Conservation (phyloP, 345 rosid species). For the Zanthoxylum bungeanum region DNA sequence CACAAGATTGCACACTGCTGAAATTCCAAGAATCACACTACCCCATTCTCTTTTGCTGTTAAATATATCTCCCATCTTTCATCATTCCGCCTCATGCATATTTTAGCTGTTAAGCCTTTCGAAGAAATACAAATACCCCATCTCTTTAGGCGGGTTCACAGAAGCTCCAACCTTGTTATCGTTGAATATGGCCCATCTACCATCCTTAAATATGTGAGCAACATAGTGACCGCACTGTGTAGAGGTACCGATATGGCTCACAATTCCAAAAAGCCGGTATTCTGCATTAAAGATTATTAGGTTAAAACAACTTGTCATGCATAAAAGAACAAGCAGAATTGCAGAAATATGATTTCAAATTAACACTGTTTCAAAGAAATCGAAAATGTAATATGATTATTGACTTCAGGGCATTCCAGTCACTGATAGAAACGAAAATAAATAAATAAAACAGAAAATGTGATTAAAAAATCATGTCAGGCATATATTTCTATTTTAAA, state of each 20-base stretch:
- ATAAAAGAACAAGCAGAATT: not conserved
- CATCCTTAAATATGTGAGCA: conserved; percentile 83
- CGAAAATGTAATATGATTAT: not conserved
- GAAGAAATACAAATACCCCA: conserved; percentile 96
- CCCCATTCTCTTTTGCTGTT: conserved; percentile 1
- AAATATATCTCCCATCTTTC: conserved; percentile 6
- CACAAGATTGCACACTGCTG: not conserved
- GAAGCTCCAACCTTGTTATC: conserved; percentile 91
- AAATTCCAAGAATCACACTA: not conserved
- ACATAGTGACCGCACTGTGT: conserved; percentile 95
- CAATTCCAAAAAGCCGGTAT: conserved; percentile 84
- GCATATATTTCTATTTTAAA: not conserved
- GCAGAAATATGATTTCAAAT: not conserved
- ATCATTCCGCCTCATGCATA: not conserved
- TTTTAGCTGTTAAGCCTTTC: conserved; percentile 66
- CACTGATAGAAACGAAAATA: not conserved
- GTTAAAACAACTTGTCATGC: not conserved
- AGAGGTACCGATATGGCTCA: conserved; percentile 95
- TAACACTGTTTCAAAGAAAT: not conserved
- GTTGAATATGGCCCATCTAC: conserved; percentile 90
- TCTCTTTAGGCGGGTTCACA: conserved; percentile 84
- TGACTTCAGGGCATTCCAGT: not conserved
- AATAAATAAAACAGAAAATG: not conserved
- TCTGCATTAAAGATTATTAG: conserved; percentile 39
- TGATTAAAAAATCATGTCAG: not conserved